These are phyloP conservation scores for Simplicillium aogashimaense DNA, from an alignment of 2,329 filamentous ascomycete species.

Conservation along the genomic window DNA sequence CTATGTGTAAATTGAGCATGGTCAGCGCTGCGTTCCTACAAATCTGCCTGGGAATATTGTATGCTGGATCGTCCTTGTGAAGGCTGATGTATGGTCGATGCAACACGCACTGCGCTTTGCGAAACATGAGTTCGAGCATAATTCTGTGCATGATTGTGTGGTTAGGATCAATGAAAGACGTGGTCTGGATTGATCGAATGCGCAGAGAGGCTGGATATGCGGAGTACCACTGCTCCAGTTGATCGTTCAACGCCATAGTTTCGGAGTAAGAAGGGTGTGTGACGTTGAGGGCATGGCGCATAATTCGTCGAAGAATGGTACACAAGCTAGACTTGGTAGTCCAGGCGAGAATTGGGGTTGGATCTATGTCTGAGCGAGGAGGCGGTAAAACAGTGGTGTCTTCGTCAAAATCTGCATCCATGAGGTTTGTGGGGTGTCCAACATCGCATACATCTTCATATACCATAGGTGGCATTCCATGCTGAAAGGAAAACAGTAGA, in stretches of 20 bases:
- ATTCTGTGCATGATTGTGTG: constrained; percentile 37
- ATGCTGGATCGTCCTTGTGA: constrained; percentile 25
- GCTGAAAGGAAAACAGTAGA: constrained; percentile 37
- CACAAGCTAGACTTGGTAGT: constrained; percentile 32
- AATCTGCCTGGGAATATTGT: constrained; percentile 26
- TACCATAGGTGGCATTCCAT: constrained; percentile 41
- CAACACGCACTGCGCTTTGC: constrained; percentile 38
- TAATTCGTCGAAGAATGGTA: constrained; percentile 30
- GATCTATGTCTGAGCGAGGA: constrained; percentile 29
- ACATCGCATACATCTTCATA: constrained; percentile 36
- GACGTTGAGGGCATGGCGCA: constrained; percentile 29
- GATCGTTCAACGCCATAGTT: constrained; percentile 24
- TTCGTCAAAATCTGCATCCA: constrained; percentile 43
- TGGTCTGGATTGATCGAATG: constrained; percentile 29
- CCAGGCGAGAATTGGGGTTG: constrained; percentile 32
- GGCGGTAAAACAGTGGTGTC: constrained; percentile 28
- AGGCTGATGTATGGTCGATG: constrained; percentile 35
- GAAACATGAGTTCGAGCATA: constrained; percentile 37
- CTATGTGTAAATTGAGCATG: constrained; percentile 35
- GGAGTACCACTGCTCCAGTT: constrained; percentile 24
- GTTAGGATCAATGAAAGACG: constrained; percentile 31
- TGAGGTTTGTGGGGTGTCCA: constrained; percentile 32
- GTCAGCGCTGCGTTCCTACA: constrained; percentile 32
- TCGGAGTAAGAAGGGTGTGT: constrained; percentile 23
- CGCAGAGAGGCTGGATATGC: constrained; percentile 28